phyloP scores from a whole-genome alignment of 2,329 filamentous ascomycete species.

The Penicillium sp. region DNA sequence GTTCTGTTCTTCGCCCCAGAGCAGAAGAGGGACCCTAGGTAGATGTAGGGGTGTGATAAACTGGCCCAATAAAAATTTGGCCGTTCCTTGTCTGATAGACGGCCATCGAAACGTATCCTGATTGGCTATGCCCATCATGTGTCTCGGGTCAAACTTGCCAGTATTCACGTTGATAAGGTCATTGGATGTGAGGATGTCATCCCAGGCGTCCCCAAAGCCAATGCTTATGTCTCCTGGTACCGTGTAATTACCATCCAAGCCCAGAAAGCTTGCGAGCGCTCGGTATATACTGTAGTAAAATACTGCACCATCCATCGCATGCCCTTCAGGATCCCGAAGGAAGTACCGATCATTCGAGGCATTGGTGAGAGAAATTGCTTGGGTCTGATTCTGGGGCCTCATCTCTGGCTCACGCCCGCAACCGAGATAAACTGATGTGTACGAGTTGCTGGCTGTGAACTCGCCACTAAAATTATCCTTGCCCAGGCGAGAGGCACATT shows the following conservation, averaged over 20 bases:
- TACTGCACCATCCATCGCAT: slow-evolving; percentile 61
- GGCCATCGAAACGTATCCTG: slow-evolving; percentile 69
- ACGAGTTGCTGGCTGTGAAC: slow-evolving; percentile 63
- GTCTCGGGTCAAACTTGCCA: slow-evolving; percentile 62
- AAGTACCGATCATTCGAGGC: slow-evolving; percentile 47
- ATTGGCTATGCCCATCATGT: slow-evolving; percentile 65
- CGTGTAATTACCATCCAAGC: slow-evolving; percentile 58
- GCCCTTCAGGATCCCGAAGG: slow-evolving; percentile 53
- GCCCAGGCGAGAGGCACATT: slow-evolving; percentile 56
- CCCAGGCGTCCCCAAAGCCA: slow-evolving; percentile 58
- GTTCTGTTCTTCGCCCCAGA: slow-evolving; percentile 68
- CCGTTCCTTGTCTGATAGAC: slow-evolving; percentile 57
- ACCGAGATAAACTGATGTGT: slow-evolving; percentile 62
- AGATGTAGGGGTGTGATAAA: slow-evolving; percentile 62
- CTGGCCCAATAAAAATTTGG: slow-evolving; percentile 58
- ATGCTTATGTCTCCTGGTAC: slow-evolving; percentile 56
- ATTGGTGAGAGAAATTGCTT: slow-evolving; percentile 53
- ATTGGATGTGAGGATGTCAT: slow-evolving; percentile 58
- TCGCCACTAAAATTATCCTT: slow-evolving; percentile 67
- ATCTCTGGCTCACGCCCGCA: slow-evolving; percentile 59
- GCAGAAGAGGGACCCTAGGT: slow-evolving; percentile 60
- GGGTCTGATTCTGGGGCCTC: slow-evolving; percentile 43
- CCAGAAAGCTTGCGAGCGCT: slow-evolving; percentile 61
- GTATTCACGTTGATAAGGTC: slow-evolving; percentile 63
- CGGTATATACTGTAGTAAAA: slow-evolving; percentile 66